These are phyloP conservation scores for Botryotinia narcissicola DNA, from an alignment of 2,329 filamentous ascomycete genomes.

Conservation along the genomic window DNA sequence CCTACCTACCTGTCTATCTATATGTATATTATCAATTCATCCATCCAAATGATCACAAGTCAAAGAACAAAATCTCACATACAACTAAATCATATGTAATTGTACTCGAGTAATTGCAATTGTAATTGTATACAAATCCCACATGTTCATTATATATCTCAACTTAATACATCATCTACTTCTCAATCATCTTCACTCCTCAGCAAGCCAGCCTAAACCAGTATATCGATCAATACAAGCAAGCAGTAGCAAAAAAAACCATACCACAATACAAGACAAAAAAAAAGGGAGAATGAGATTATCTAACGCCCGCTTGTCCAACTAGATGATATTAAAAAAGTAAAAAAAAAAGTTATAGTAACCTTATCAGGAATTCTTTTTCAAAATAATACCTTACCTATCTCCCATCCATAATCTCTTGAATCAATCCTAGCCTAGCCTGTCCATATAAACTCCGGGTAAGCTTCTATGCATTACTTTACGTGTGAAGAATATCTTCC, in stretches of 20 bases:
- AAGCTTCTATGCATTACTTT: constrained; percentile 13
- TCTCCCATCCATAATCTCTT: constrained; percentile 8
- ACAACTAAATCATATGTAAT: background rate
- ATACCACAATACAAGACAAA: background rate
- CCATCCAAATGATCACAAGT: too few species aligned
- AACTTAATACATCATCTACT: background rate
- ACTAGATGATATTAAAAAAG: constrained; percentile 15
- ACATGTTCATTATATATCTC: background rate
- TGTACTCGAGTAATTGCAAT: background rate
- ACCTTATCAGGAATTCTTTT: background rate
- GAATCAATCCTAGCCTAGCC: background rate
- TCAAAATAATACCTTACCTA: background rate
- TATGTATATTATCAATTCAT: too few species aligned
- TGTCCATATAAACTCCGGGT: constrained; percentile 19
- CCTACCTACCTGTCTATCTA: too few species aligned
- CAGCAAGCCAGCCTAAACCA: background rate
- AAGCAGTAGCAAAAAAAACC: background rate
- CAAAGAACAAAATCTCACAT: too few species aligned
- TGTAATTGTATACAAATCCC: background rate
- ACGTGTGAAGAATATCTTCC: constrained; percentile 13
- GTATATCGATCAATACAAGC: background rate
- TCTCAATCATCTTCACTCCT: background rate
- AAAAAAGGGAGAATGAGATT: background rate
- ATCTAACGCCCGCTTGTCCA: constrained; percentile 15
- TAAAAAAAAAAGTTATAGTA: background rate